A percentile compares a stretch with the other conserved stretches of the same genome.
Conservation (phyloP, 192 early-diverging fungal genomes). For the Diversispora epigaea region DNA sequence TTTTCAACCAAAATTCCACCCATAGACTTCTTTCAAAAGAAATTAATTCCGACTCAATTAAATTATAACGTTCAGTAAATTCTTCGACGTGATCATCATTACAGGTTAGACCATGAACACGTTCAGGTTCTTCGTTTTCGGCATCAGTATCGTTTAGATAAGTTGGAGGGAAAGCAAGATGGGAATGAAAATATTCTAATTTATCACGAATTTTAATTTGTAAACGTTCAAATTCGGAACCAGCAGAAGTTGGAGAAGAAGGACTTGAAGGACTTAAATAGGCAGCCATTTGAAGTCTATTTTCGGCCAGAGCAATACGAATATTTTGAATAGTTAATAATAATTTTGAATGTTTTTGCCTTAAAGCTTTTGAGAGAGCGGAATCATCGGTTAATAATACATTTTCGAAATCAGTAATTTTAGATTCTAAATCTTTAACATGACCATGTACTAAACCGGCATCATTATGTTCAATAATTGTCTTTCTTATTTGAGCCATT, state of each 20-base stretch:
- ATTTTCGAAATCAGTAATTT: constrained; percentile 17
- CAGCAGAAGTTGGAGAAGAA: constrained; percentile 26
- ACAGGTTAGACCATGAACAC: constrained; percentile 31
- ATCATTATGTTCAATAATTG: constrained; percentile 28
- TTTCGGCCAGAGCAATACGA: constrained; percentile 10
- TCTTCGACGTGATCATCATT: constrained; percentile 32
- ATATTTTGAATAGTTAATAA: constrained; percentile 29
- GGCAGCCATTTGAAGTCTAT: constrained; percentile 33
- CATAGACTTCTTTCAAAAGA: constrained; percentile 27
- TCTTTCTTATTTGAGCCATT: constrained; percentile 21
- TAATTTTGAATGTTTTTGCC: constrained; percentile 26
- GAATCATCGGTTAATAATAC: constrained; percentile 18
- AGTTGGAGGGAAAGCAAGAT: constrained; percentile 13
- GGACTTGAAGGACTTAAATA: constrained; percentile 34
- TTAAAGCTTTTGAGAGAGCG: constrained; percentile 22
- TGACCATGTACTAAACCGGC: constrained; percentile 22
- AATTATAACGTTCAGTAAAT: constrained; percentile 18
- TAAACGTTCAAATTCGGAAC: constrained; percentile 31
- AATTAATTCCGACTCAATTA: constrained; percentile 24
- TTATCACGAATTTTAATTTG: neutral
- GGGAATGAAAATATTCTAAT: constrained; percentile 3
- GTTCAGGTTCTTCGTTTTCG: constrained; percentile 30
- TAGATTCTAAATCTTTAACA: constrained; percentile 17
- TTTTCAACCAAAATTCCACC: constrained; percentile 32
- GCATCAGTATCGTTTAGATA: constrained; percentile 15